Evolutionary conservation across 2,329 filamentous ascomycete species (phyloP), one percentile per base, ranked within the genome.

Genomic region (Fusarium tupiense): DNA sequence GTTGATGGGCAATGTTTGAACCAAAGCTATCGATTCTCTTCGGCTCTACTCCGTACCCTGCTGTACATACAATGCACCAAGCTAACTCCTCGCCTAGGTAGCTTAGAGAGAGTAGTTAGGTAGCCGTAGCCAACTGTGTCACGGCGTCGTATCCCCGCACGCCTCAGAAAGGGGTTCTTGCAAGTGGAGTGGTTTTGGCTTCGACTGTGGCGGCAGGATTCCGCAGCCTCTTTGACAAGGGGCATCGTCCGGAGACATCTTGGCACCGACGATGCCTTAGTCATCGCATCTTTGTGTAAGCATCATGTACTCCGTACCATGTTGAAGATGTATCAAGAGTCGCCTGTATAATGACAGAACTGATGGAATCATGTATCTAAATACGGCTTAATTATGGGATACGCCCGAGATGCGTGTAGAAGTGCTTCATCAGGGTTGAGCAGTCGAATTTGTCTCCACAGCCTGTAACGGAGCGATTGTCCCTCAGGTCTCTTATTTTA

Each of bases 201-300:
- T 68, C 69, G 54, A 59, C 53, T 69, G 77, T 78, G 77, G 75
- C 72, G 77, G 77, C 64, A 78, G 74, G 71, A 73, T 78, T 78
- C 77, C 77, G 77, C 77, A 78, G 75, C 77, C 72, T 75, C 65
- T 72, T 56, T 57, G 60, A 73, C 72, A 77, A 69, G 75, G 75
- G 65, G n/a, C 41, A 41, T 49, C 16, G 41, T 49, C 52, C 57
- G 60, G 69, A 61, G 72, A 52, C 56, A 22, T 35, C 57, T 60
- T 38, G 33, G 31, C 43, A 60, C 13, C 8, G 49, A 63, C 46
- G 24, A 24, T 43, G n/a, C 57, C 52, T 54, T 63, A 43, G 64
- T 62, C 44, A 61, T 61, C 54, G 19, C 19, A 37, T 62, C 24
- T 31, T 24, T 44, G 31, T 20, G 20, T 31, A 22, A 33, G 17